Percentiles rank a stretch among this genome's conserved stretches.
phyloP scores from a whole-genome alignment of 129 eudicot species.

The Flaveria ramosissima region DNA sequence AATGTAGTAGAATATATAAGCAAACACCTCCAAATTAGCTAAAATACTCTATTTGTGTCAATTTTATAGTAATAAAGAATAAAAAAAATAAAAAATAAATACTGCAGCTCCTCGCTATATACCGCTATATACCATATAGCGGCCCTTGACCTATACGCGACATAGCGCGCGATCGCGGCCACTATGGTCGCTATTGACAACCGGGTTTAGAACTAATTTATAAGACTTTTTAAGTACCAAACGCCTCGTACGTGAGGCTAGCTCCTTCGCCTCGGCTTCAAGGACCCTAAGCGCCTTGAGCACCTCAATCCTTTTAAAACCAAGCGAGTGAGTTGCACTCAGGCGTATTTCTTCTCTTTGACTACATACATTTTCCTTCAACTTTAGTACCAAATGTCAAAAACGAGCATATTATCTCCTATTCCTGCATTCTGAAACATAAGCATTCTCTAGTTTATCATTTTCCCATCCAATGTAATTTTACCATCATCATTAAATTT shows the following conservation, averaged over 20 bases:
- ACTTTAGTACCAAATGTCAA: neutral
- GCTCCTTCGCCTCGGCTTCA: neutral
- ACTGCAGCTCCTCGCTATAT: no score
- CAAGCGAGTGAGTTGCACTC: neutral
- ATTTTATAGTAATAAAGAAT: no score
- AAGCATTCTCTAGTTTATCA: neutral
- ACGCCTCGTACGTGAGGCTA: neutral
- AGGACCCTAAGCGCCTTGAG: slow-evolving; percentile 1
- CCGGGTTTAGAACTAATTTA: no score
- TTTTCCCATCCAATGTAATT: neutral
- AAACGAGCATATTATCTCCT: neutral
- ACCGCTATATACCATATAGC: no score
- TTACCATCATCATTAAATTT: neutral
- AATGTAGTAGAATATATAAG: no score
- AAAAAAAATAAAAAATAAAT: no score
- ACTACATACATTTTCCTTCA: neutral
- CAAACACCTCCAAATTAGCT: no score
- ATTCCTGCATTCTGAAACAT: neutral
- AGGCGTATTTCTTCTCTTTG: neutral
- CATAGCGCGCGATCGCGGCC: no score
- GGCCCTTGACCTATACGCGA: no score
- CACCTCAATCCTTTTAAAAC: neutral
- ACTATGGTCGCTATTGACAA: no score
- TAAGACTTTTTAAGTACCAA: neutral
- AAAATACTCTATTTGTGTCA: no score